Percentiles rank a stretch among this genome's conserved stretches.
phyloP scores from a whole-genome alignment of 495 filamentous ascomycete genomes.

The Bombardia bombarda region DNA sequence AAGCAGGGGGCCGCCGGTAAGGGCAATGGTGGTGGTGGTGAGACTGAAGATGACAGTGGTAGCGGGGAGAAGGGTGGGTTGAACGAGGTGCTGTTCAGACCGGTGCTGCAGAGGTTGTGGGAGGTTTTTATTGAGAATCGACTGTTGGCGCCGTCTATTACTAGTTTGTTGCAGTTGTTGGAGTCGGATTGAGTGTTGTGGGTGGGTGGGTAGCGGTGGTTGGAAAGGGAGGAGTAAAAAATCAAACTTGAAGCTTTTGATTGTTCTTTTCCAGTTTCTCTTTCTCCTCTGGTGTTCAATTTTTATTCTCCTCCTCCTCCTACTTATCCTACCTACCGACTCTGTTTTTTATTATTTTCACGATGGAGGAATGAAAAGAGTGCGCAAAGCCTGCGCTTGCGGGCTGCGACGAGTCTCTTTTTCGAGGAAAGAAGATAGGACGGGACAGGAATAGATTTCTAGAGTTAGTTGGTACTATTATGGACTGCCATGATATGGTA shows the following conservation, averaged over 20 bases:
- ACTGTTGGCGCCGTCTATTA: constrained; percentile 29
- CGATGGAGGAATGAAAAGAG: too few species aligned
- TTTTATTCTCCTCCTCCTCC: too few species aligned
- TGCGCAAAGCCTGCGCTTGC: too few species aligned
- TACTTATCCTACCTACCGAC: too few species aligned
- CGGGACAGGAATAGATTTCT: too few species aligned
- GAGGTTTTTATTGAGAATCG: constrained; percentile 49
- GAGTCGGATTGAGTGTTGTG: neutral
- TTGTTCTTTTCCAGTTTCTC: too few species aligned
- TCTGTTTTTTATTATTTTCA: too few species aligned
- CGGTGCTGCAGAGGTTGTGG: constrained; percentile 37
- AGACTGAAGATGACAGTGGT: constrained; percentile 20
- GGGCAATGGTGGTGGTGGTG: constrained; percentile 22
- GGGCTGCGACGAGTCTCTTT: too few species aligned
- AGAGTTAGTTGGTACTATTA: too few species aligned
- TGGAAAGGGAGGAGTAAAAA: constrained; percentile 1
- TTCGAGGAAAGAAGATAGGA: too few species aligned
- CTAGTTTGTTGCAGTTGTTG: constrained; percentile 21
- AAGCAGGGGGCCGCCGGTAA: constrained; percentile 30
- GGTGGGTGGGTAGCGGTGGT: neutral
- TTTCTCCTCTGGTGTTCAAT: too few species aligned
- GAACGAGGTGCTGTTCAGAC: constrained; percentile 44
- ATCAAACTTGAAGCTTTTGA: neutral
- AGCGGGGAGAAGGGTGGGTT: constrained; percentile 28
- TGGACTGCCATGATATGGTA: too few species aligned